Percentiles rank a stretch among this genome's conserved stretches.
These are phyloP conservation scores for Solanum pinnatisectum DNA, from an alignment of 257 asterid genomes.

Conservation along the genomic window DNA sequence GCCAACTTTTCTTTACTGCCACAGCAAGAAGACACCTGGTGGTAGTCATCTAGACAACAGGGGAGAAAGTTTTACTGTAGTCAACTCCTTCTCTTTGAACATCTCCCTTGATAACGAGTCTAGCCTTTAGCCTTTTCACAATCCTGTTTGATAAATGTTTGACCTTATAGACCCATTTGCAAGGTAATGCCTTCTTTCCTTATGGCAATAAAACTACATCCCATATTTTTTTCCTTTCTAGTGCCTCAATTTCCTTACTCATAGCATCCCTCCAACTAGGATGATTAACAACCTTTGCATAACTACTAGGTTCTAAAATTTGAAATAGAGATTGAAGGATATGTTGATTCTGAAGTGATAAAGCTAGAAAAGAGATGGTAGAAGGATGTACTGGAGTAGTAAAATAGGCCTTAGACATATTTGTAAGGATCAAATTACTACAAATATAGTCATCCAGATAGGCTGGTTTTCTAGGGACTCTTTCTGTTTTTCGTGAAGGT, in stretches of 20 bases:
- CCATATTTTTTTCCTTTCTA: no score
- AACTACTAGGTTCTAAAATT: not conserved
- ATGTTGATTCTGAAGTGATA: not conserved
- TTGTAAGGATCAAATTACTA: no score
- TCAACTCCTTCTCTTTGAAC: no score
- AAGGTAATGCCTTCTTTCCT: not conserved
- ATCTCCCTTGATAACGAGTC: not conserved
- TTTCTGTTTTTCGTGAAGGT: not conserved
- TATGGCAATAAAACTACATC: not conserved
- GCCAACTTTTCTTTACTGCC: no score
- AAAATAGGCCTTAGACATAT: not conserved
- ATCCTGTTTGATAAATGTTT: not conserved
- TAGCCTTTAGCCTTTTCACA: not conserved
- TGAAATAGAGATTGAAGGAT: not conserved
- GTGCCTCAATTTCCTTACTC: not conserved
- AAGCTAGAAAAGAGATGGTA: not conserved
- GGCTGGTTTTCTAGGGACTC: not conserved
- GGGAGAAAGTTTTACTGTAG: no score
- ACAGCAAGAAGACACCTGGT: no score
- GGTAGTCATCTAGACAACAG: no score
- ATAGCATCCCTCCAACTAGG: not conserved
- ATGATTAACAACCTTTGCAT: no score
- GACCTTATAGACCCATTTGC: no score
- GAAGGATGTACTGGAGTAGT: not conserved
- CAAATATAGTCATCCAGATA: no score